These are phyloP conservation scores for Sungouiella blattae DNA, from an alignment of 805 yeast species.

Conservation along the genomic window DNA sequence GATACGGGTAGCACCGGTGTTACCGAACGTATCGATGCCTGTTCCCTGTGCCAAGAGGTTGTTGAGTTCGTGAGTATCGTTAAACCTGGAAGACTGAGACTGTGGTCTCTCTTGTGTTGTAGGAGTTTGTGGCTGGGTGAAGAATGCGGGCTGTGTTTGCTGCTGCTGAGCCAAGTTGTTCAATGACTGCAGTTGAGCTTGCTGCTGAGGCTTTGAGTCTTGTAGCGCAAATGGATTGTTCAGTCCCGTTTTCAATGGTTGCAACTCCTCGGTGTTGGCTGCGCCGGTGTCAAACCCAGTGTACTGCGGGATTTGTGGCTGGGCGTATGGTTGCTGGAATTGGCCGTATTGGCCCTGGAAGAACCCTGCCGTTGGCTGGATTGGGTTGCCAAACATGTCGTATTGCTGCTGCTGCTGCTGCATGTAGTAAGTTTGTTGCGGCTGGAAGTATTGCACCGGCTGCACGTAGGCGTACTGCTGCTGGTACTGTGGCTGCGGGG, in stretches of 20 bases:
- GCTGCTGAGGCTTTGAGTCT: slow-evolving; percentile 11
- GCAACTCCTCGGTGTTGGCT: slow-evolving; percentile 30
- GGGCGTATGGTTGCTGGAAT: slow-evolving; percentile 24
- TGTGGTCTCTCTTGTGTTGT: slow-evolving; percentile 10
- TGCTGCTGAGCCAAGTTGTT: slow-evolving; percentile 27
- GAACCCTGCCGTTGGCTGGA: slow-evolving; percentile 53
- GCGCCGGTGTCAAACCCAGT: slow-evolving; percentile 13
- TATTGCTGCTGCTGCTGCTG: slow-evolving; percentile 30
- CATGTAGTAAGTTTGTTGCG: slow-evolving; percentile 28
- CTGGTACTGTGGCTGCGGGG: slow-evolving; percentile 15
- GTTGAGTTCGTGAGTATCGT: slow-evolving; percentile 63
- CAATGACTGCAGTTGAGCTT: slow-evolving; percentile 20
- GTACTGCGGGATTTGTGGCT: slow-evolving; percentile 23
- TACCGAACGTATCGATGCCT: slow-evolving; percentile 91
- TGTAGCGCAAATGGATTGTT: slow-evolving; percentile 74
- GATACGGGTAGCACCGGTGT: slow-evolving; percentile 75
- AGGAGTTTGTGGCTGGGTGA: slow-evolving; percentile 18
- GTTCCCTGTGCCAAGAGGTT: slow-evolving; percentile 79
- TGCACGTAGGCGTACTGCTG: slow-evolving; percentile 12
- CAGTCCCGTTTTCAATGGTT: slow-evolving; percentile 65
- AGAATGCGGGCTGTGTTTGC: slow-evolving; percentile 32
- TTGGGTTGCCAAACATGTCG: slow-evolving; percentile 69
- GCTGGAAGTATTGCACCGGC: slow-evolving; percentile 24
- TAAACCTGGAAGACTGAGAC: slow-evolving; percentile 28
- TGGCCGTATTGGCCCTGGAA: slow-evolving; percentile 38